A percentile compares a stretch with the other conserved stretches of the same genome.
Evolutionary conservation across 2,329 filamentous ascomycete genomes (phyloP).

Genomic region (Cucurbitaria berberidis): DNA sequence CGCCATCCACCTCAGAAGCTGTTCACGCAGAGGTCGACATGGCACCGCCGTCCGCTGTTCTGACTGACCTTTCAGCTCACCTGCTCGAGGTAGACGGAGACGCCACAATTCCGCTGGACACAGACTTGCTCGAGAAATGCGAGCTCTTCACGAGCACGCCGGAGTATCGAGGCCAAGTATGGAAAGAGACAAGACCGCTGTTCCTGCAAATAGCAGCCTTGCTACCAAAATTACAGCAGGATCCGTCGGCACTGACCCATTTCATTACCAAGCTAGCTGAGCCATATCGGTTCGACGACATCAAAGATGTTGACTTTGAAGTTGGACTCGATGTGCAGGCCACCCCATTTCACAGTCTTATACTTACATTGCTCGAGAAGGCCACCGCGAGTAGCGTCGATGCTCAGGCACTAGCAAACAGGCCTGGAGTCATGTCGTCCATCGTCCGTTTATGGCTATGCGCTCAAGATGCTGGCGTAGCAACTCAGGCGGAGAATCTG

Average conservation of each 20-base stretch:
- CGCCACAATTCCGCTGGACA: slow-evolving; percentile 55
- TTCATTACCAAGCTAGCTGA: slow-evolving; percentile 59
- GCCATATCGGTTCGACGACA: slow-evolving; percentile 50
- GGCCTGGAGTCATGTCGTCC: slow-evolving; percentile 60
- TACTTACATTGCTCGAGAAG: slow-evolving; percentile 63
- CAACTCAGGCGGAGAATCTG: slow-evolving; percentile 60
- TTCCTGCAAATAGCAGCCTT: slow-evolving; percentile 58
- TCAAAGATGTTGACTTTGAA: slow-evolving; percentile 60
- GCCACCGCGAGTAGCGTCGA: slow-evolving; percentile 59
- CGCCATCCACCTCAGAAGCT: not conserved
- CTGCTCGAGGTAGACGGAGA: slow-evolving; percentile 54
- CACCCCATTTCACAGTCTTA: slow-evolving; percentile 60
- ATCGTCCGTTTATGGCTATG: slow-evolving; percentile 66
- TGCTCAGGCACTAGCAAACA: slow-evolving; percentile 64
- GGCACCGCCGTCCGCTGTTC: slow-evolving; percentile 23
- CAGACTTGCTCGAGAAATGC: slow-evolving; percentile 58
- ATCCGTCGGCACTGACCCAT: slow-evolving; percentile 61
- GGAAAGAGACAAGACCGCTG: slow-evolving; percentile 42
- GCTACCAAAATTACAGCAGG: slow-evolving; percentile 61
- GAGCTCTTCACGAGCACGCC: slow-evolving; percentile 50
- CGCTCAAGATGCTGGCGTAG: slow-evolving; percentile 61
- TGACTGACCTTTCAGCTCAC: slow-evolving; percentile 49
- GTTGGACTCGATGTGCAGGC: slow-evolving; percentile 60
- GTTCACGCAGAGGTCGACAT: slow-evolving; percentile 16
- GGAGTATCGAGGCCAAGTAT: slow-evolving; percentile 35